Conservation (phyloP, 768 basidiomycete species). For the Rickenella mellea region DNA sequence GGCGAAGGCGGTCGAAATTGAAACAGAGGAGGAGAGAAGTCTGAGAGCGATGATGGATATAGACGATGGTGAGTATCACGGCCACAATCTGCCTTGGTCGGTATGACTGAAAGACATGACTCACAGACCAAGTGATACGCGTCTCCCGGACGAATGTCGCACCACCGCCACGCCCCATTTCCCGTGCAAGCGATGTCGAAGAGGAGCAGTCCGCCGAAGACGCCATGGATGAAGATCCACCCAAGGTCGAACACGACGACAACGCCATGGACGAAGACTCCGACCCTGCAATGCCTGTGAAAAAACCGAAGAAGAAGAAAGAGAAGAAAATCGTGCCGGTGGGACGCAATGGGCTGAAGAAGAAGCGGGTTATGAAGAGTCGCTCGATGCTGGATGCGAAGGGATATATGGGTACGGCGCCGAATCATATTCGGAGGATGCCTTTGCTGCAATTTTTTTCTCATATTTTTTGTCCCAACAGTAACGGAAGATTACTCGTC, state of each 20-base stretch:
- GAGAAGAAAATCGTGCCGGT: slow-evolving; percentile 58
- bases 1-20: slow-evolving; percentile 19
- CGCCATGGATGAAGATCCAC: slow-evolving; percentile 18
- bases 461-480: too few species aligned
- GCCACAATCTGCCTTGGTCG: slow-evolving; percentile 6
- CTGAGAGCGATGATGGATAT: slow-evolving; percentile 66
- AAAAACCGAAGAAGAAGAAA: slow-evolving; percentile 27
- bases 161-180: slow-evolving; percentile 7
- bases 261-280: slow-evolving; percentile 28
- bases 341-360: slow-evolving; percentile 73
- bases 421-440: background rate
- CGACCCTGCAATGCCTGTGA: slow-evolving; percentile 26
- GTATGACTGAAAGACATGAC: slow-evolving; percentile 12
- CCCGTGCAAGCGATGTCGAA: slow-evolving; percentile 12
- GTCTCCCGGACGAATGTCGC: slow-evolving; percentile 9
- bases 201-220: slow-evolving; percentile 22
- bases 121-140: slow-evolving; percentile 12
- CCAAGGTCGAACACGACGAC: slow-evolving; percentile 19
- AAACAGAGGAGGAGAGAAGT: slow-evolving; percentile 35
- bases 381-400: slow-evolving; percentile 47
- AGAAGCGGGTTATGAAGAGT: slow-evolving; percentile 54
- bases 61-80: slow-evolving; percentile 45
- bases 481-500: slow-evolving; percentile 73
- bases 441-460: background rate
- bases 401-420: slow-evolving; percentile 59